phyloP scores from a whole-genome alignment of 805 yeast genomes.

The Saccharomycopsis fodiens region DNA sequence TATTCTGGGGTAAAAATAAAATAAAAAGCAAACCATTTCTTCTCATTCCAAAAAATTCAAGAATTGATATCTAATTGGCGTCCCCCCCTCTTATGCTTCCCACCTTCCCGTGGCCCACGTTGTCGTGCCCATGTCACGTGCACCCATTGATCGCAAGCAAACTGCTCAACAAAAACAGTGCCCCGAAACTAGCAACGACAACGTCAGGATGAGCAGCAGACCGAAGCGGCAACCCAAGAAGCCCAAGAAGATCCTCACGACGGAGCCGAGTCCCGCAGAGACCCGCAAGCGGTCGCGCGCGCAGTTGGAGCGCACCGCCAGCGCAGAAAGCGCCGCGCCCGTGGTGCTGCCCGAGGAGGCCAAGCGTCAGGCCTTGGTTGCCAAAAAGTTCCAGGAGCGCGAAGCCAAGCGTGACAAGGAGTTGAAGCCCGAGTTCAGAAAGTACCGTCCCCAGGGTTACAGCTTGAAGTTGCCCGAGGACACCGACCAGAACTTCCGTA shows the following conservation, averaged over 20 bases:
- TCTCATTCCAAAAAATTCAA: too few species aligned
- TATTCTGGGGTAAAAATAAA: too few species aligned
- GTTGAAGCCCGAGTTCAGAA: slow-evolving; percentile 63
- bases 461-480: slow-evolving; percentile 59
- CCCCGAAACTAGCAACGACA: not conserved
- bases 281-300: not conserved
- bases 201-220: not conserved
- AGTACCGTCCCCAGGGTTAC: slow-evolving; percentile 75
- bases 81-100: too few species aligned
- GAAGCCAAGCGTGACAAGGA: slow-evolving; percentile 58
- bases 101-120: too few species aligned
- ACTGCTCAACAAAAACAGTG: not conserved
- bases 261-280: not conserved
- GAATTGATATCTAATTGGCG: too few species aligned
- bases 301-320: not conserved
- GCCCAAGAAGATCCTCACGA: not conserved
- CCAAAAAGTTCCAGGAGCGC: slow-evolving; percentile 28
- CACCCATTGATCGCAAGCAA: not conserved
- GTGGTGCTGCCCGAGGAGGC: slow-evolving; percentile 1
- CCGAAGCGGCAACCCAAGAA: not conserved
- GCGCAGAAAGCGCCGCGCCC: not conserved
- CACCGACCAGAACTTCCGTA: slow-evolving; percentile 75
- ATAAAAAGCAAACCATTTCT: too few species aligned
- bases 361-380: not conserved
- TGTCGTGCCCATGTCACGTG: not conserved